Conservation (phyloP, 2,329 filamentous ascomycete species). For the Penicillium sp. region DNA sequence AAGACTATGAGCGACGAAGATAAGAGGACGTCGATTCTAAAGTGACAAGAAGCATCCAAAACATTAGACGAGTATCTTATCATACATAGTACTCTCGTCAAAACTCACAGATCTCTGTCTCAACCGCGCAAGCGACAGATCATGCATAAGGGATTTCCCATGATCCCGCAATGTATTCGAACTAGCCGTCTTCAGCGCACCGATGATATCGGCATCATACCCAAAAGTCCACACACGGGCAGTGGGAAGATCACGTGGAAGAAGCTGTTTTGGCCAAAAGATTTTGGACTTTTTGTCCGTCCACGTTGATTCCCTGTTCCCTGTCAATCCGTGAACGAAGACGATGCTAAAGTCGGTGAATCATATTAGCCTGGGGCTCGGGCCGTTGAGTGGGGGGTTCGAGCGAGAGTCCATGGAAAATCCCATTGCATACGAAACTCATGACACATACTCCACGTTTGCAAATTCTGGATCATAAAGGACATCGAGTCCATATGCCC, state of each 20-base stretch:
- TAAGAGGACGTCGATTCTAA: conserved; percentile 18
- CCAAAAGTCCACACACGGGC: conserved; percentile 9
- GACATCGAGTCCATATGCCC: neutral
- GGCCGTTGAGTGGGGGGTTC: neutral
- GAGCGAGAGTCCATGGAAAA: neutral
- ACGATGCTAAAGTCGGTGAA: conserved; percentile 1
- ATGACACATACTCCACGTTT: neutral
- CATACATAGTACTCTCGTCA: no score
- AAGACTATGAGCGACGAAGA: conserved; percentile 32
- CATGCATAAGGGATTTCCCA: neutral
- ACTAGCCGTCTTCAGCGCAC: neutral
- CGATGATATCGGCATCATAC: conserved; percentile 19
- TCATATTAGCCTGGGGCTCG: neutral
- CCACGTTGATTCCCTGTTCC: conserved; percentile 22
- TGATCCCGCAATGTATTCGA: conserved; percentile 3
- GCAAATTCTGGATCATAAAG: neutral
- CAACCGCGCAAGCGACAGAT: conserved; percentile 1
- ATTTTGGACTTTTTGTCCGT: conserved; percentile 1
- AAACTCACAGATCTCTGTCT: neutral
- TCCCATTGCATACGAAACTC: neutral
- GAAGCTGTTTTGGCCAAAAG: conserved; percentile 18
- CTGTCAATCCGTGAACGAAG: conserved; percentile 23
- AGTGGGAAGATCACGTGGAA: conserved; percentile 2
- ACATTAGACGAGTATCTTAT: neutral
- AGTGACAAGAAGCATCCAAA: neutral